Evolutionary conservation across 2,329 filamentous ascomycete genomes (phyloP).

Genomic region (Colletotrichum eleusines): DNA sequence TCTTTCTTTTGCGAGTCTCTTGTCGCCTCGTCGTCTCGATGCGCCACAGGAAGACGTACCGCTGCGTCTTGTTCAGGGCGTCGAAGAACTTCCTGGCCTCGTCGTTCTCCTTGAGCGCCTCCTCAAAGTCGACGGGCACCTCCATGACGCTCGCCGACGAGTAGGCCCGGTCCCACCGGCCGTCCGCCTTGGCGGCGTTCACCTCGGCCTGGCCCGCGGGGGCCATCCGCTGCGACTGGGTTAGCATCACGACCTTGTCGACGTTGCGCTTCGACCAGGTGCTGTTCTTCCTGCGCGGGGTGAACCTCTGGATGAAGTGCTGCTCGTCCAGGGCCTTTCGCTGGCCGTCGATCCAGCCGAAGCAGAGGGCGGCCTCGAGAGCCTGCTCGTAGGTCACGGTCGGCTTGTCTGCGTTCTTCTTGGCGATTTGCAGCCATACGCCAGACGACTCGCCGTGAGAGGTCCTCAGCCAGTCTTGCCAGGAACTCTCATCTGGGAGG

Average conservation of each 20-base stretch:
- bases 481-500: conserved; percentile 48
- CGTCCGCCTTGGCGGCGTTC: conserved; percentile 67
- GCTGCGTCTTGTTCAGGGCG: conserved; percentile 57
- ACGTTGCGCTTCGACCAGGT: conserved; percentile 73
- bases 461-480: conserved; percentile 55
- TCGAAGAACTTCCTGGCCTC: conserved; percentile 56
- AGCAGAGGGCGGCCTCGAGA: conserved; percentile 68
- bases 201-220: conserved; percentile 62
- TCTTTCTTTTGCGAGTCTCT: conserved; percentile 53
- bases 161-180: conserved; percentile 70
- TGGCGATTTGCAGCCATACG: conserved; percentile 62
- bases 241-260: conserved; percentile 59
- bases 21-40: conserved; percentile 57
- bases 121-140: conserved; percentile 63
- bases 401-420: conserved; percentile 57
- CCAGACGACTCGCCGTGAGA: conserved; percentile 52
- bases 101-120: conserved; percentile 53
- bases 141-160: conserved; percentile 60
- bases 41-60: conserved; percentile 60
- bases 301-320: conserved; percentile 68
- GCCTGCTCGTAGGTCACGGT: conserved; percentile 64
- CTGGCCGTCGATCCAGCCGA: conserved; percentile 74
- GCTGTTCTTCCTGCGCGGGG: conserved; percentile 66
- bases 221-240: conserved; percentile 61
- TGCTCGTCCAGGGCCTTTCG: conserved; percentile 56